Percentiles rank a stretch among this genome's conserved stretches.
phyloP scores from a whole-genome alignment of 306 rosid species.

The Inga oerstediana region DNA sequence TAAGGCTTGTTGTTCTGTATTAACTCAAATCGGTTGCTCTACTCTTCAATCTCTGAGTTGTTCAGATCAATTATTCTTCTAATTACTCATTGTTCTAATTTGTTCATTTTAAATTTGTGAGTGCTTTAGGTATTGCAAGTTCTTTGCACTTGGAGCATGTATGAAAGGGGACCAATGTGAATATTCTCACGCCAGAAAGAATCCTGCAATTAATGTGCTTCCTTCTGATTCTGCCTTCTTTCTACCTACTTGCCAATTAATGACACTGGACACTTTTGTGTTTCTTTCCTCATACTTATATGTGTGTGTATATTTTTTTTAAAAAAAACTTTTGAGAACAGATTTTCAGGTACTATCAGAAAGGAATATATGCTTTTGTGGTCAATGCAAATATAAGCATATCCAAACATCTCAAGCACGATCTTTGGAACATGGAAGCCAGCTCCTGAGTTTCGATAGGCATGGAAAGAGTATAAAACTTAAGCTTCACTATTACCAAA shows the following conservation, averaged over 20 bases:
- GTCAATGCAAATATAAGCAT: constrained; percentile 87
- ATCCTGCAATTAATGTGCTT: constrained; percentile 55
- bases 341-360: constrained; percentile 79
- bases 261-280: background rate
- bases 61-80: background rate
- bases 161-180: constrained; percentile 22
- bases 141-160: constrained; percentile 25
- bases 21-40: background rate
- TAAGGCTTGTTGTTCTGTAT: background rate
- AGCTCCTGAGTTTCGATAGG: constrained; percentile 38
- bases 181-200: constrained; percentile 18
- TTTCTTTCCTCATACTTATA: constrained; percentile 8
- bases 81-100: background rate
- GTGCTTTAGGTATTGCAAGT: constrained; percentile 14
- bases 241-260: background rate
- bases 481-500: constrained; percentile 27
- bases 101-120: background rate
- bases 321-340: constrained; percentile 26
- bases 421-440: constrained; percentile 47
- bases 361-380: constrained; percentile 76
- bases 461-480: constrained; percentile 45
- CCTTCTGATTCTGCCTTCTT: background rate
- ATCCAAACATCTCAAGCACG: constrained; percentile 58
- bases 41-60: background rate
- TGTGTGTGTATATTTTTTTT: background rate